Conservation (phyloP, 345 rosid genomes). For the Eucalyptus curtisii region DNA sequence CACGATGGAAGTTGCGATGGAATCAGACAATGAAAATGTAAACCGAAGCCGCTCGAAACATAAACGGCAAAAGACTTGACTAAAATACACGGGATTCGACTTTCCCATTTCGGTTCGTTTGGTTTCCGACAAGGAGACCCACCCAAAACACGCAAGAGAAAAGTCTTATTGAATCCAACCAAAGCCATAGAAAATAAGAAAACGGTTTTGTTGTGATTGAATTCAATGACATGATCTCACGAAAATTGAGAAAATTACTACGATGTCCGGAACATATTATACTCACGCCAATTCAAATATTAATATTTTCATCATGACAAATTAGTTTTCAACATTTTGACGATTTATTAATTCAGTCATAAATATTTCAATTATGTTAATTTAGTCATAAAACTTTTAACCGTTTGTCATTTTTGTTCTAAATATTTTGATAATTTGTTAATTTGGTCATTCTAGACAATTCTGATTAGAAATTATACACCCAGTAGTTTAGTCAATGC, state of each 20-base stretch:
- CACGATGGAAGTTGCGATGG: neutral
- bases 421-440: too few relatives aligned
- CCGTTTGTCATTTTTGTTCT: accelerated
- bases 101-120: neutral
- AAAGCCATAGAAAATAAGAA: neutral
- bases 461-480: accelerated
- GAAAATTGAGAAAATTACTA: neutral
- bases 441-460: too few relatives aligned
- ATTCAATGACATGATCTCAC: neutral
- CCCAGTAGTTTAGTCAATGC: accelerated
- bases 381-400: too few relatives aligned
- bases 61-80: neutral
- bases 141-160: neutral
- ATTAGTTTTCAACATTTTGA: too few relatives aligned
- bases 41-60: neutral
- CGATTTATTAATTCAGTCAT: accelerated
- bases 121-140: neutral
- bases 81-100: neutral
- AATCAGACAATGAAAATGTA: neutral
- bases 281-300: accelerated
- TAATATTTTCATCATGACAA: too few relatives aligned
- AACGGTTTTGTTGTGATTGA: neutral
- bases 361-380: too few relatives aligned
- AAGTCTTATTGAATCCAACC: neutral
- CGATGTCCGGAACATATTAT: too few relatives aligned